Evolutionary conservation across 78 protist species (phyloP), one percentile per base, ranked within the genome.

Genomic region (Guillardia theta): DNA sequence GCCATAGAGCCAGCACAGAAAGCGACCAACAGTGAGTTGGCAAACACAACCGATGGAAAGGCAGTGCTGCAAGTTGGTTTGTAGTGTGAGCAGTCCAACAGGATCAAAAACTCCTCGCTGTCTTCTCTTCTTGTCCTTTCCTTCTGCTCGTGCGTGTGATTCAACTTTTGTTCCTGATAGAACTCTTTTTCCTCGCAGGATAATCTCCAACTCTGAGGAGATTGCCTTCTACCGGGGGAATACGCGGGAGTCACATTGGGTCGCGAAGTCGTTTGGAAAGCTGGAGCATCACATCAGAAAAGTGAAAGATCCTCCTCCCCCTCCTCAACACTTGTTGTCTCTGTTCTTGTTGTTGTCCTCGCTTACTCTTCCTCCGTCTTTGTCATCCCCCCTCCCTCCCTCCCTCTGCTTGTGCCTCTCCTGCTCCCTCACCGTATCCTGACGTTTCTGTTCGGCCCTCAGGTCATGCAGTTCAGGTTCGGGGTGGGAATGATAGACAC

Each of bases 401-500:
- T n/a, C n/a, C n/a, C 58, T 50, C 15, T 50, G 10, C 58, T 50
- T 50, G 58, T 19, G 15, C 15, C 15, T 50, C 15, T 15, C 58
- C 58, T 50, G 58, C 10, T 50, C 15, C 15, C 15, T 15, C 58
- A 19, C 58, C 58, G 15, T 10, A n/a, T n/a, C n/a, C n/a, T n/a
- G n/a, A n/a, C n/a, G 10, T 50, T 50, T 50, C 15, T 50, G 10
- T 50, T 15, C 15, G 30, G 58, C 10, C 6, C 15, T 24, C 83
- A 70, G 83, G 83, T 21, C 43, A 70, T 92, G 94, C 94, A 76
- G 4, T 93, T 93, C 88, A 87, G 94, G 37, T 93, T 93, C 62
- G 46, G 77, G 9, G 64, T 93, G 54, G 94, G 94, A 5, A 30
- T 64, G 62, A n/a, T 93, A 1, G 94, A 93, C 45, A 46, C 87